Percentiles rank a stretch among this genome's conserved stretches.
These are phyloP conservation scores for Malus sylvestris DNA, from an alignment of 306 rosid species.

Conservation along the genomic window DNA sequence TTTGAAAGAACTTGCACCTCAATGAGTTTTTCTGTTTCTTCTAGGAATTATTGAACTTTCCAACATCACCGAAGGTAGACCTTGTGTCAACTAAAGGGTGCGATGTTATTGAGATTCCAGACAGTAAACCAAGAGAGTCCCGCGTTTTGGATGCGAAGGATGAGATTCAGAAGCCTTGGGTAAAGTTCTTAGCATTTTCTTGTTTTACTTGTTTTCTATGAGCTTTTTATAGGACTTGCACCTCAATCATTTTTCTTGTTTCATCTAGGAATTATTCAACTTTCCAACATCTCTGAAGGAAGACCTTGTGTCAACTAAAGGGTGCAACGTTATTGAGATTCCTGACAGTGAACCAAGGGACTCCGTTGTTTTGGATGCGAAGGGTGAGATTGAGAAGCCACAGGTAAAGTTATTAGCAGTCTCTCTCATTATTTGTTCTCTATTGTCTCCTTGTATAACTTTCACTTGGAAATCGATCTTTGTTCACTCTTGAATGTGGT, in stretches of 20 bases:
- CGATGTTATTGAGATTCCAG: neutral
- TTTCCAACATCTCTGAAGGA: slow-evolving; percentile 14
- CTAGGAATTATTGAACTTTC: slow-evolving; percentile 24
- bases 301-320: neutral
- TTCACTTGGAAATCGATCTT: neutral
- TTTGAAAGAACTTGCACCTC: too few relatives aligned
- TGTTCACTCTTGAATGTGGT: neutral
- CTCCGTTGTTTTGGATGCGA: neutral
- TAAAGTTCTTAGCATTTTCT: neutral
- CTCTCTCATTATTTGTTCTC: neutral
- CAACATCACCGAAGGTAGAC: slow-evolving; percentile 11
- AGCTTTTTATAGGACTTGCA: too few relatives aligned
- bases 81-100: neutral
- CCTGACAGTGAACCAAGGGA: neutral
- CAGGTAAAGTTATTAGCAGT: neutral
- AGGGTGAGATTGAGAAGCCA: neutral
- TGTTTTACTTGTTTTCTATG: too few relatives aligned
- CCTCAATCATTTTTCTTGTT: neutral
- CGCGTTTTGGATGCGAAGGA: neutral
- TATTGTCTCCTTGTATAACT: neutral
- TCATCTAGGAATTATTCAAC: slow-evolving; percentile 20
- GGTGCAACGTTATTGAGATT: neutral
- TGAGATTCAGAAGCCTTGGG: neutral
- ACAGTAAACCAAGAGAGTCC: neutral
- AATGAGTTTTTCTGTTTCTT: neutral